Evolutionary conservation across 2,329 filamentous ascomycete genomes (phyloP), one percentile per base, ranked within the genome.

Genomic region (Xylariaceae sp.): DNA sequence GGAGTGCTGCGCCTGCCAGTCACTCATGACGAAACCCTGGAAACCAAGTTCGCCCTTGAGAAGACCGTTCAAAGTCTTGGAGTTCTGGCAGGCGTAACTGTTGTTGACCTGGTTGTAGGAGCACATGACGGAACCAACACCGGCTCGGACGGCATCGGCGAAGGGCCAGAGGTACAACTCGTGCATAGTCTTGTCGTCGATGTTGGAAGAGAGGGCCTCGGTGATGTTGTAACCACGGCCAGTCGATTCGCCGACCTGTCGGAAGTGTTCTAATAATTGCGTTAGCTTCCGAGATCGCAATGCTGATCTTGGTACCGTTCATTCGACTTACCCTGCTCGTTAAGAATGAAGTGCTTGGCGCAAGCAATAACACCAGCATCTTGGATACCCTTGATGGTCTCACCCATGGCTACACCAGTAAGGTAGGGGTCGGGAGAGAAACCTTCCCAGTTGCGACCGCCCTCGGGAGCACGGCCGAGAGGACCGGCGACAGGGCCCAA

Each of bases 111-210:
- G 87, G 68, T 90, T 85, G 77, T 91, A 91, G 0, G 85, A 85
- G 71, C 84, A 85, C 85, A 87, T 87, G 61, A 85, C 73, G 10
- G 82, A 74, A 3, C 82, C 82, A 6, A 88, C 86, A 9, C 87
- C 87, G 7, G 87, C 87, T 57, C 79, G 79, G 56, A 90, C 82
- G 1, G 86, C 86, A 68, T 92, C 88, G 30, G 82, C 87, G 68
- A 92, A 92, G 0, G 89, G 89, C 89, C 89, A 92, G 30, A 87
- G 76, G 69, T 91, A 92, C 4, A 90, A 73, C 72, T 92, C 89
- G 67, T 91, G 88, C 70, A 91, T 76, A 0, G 88, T 87, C 62
- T 88, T 83, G 71, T 92, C 89, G 60, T 89, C 87, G 15, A 89
- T 77, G 66, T 87, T 88, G 49, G 81, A 81, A 17, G 82, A 85